These are phyloP conservation scores for Haplosporangium sp. DNA, from an alignment of 371 early-diverging fungal genomes.

Conservation along the genomic window DNA sequence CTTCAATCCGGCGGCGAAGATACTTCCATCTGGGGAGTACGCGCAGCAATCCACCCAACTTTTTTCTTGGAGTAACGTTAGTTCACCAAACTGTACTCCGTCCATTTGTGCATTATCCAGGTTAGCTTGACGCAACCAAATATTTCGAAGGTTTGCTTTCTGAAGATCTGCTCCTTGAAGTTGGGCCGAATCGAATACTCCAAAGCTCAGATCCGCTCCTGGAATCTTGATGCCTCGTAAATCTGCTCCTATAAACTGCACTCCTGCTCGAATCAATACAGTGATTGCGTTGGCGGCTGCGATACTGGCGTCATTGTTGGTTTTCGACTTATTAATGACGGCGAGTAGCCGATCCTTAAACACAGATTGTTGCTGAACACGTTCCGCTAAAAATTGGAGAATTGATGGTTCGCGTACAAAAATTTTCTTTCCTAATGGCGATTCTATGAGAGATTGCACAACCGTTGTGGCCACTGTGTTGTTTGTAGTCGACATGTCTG, in stretches of 20 bases:
- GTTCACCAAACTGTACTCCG: background rate
- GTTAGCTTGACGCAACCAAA: too few relatives aligned
- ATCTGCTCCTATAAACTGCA: constrained; percentile 2
- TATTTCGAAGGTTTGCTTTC: too few relatives aligned
- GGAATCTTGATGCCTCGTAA: constrained; percentile 8
- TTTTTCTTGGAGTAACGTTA: constrained; percentile 3
- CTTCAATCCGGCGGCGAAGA: background rate
- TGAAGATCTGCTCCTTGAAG: too few relatives aligned
- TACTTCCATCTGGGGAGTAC: constrained; percentile 12
- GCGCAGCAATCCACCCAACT: background rate
- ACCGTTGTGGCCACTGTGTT: background rate
- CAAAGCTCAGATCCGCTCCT: constrained; percentile 13
- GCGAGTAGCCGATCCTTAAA: constrained; percentile 1
- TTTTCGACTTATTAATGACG: background rate
- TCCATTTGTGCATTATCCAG: too few relatives aligned
- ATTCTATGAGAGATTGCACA: constrained; percentile 7
- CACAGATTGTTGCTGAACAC: background rate
- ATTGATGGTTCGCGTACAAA: too few relatives aligned
- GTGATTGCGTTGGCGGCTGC: constrained; percentile 19
- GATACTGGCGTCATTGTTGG: background rate
- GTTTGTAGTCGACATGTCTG: constrained; percentile 8
- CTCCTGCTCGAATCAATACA: constrained; percentile 6
- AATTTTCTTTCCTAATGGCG: too few relatives aligned
- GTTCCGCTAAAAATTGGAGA: too few relatives aligned
- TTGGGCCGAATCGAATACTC: background rate